Evolutionary conservation across 2,329 filamentous ascomycete genomes (phyloP), one percentile per base, ranked within the genome.

Genomic region (Ilyonectria mors-panacis): DNA sequence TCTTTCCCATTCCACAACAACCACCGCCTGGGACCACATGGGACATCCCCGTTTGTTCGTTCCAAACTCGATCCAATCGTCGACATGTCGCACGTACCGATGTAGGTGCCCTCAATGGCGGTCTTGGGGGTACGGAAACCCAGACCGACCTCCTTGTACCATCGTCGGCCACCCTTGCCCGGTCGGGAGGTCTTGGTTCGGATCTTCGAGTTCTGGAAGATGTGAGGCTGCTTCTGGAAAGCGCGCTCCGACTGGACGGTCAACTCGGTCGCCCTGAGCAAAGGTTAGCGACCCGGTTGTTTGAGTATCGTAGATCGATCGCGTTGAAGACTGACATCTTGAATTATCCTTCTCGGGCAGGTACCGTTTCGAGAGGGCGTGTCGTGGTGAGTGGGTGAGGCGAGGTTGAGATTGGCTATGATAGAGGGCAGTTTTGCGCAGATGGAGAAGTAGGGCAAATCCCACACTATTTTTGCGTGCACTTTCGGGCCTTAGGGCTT

Each of bases 221-320:
- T 97, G 88, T 99, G 96, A 86, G 96, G 96, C 91, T 99, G 95
- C 93, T 99, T 99, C 88, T 98, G 96, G 94, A 93, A 99, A 91
- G 96, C 96, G 89, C 96, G 95, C 93, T 99, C 96, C 85, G 94
- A 97, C 92, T 99, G 96, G 87, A 99, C 96, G 86, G 94, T 97
- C 89, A 98, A 91, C 90, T 97, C 94, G 91, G 94, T 97, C 85
- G 94, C 94, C 94, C 97, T 97, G 86, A 84, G 91, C 69, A 71
- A 77, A 75, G 71, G 78, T 81, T 76, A 81, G 79, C 72, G 72
- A 73, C 66, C 59, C 63, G 68, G 65, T 71, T 70, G 65, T 68
- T 66, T 65, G 57, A 54, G 35, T 55, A 53, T 67, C 68, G 67
- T 62, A 33, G 42, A 54, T 67, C 62, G 62, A 55, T 64, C 55